Evolutionary conservation across 2,329 filamentous ascomycete species (phyloP), one percentile per base, ranked within the genome.

Genomic region (Alternaria incomplexa): DNA sequence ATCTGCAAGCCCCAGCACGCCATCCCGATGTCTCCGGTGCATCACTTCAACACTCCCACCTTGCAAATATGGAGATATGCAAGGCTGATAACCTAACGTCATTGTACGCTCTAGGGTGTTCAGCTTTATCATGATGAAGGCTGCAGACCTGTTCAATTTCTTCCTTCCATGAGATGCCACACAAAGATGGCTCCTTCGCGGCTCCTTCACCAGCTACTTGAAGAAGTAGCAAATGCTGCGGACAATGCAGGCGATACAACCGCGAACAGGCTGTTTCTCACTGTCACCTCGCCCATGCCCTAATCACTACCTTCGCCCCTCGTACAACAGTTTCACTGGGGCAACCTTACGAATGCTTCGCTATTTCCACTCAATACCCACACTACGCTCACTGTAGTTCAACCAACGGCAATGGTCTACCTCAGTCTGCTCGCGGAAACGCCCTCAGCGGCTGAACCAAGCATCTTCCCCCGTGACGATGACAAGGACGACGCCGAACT

Each of bases 11-110:
- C 22, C 22, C 25, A 30, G 46, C 46, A 32, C 45, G 40, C 56
- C 28, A 63, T 63, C 62, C 65, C 60, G 56, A 46, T 10, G 23
- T 30, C 46, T 62, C 52, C 48, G 59, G 47, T 46, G 6, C 44
- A 11, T 26, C 52, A 11, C 22, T 45, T 22, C 12, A 7, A 1
- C 45, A 50, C 32, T 32, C 11, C 26, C 26, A 28, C 46, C 15
- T 9, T 40, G 8, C n/a, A 10, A 40, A 11, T 8, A 40, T 40
- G 0, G 10, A 3, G 23, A 25, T 7, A 25, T 7, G 23, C 23
- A 25, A 25, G 23, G 6, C 6, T 7, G 23, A 25, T 25, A 25
- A 6, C 6, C 6, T 6, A 25, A 25, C 23, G 23, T 25, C 6
- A 7, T 25, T 7, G 1, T 25, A 23, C 23, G 23, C 23, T 25